Base-by-base conservation (phyloP, 2,329 filamentous ascomycete species). In the Cordyceps cicadae region DNA sequence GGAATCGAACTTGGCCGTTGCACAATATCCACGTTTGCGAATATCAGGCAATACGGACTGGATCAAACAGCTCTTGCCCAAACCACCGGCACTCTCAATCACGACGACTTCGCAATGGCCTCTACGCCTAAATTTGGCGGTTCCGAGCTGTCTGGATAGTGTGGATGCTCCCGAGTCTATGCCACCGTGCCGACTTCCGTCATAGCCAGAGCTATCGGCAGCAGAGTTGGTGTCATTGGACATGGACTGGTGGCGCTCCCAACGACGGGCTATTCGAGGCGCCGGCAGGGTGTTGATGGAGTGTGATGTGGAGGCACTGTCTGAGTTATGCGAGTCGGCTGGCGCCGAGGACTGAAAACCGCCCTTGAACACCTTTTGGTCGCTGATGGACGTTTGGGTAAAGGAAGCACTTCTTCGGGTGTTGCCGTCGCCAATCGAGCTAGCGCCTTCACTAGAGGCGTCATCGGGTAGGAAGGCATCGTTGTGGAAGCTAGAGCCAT, bases 61-160 rank as follows among this genome's bases (percentile, higher is more conserved):
- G 29, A 87, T 81, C 17, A 88, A 76, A 62, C 81, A 83, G 64
- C 81, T 87, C 70, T 88, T 88, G 17, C 85, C 85, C n/a, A 87
- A 72, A 0, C 85, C 85, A 3, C 81, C 84, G 14, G 80, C 77
- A 34, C 85, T 85, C 65, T 86, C 81, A 57, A 88, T 79, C 17
- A 79, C 78, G 21, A 87, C 75, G 29, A 87, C 79, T 66, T 87
- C 85, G 66, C 84, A 87, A 57, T 87, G 85, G 2, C 84, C 84
- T 26, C 81, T 79, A 46, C 82, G 77, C 37, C 81, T 77, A 62
- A 86, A 86, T 67, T 86, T 87, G 62, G 79, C 77, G 17, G 79
- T 77, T 1, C 80, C 79, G 9, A 85, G 70, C 63, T 83, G 81
- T 41, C 80, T 76, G 2, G 82, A 82, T 41, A 85, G 72, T 59